Evolutionary conservation across 306 rosid genomes (phyloP), one percentile per base, ranked within the genome.

Genomic region (Castanospermum australe): DNA sequence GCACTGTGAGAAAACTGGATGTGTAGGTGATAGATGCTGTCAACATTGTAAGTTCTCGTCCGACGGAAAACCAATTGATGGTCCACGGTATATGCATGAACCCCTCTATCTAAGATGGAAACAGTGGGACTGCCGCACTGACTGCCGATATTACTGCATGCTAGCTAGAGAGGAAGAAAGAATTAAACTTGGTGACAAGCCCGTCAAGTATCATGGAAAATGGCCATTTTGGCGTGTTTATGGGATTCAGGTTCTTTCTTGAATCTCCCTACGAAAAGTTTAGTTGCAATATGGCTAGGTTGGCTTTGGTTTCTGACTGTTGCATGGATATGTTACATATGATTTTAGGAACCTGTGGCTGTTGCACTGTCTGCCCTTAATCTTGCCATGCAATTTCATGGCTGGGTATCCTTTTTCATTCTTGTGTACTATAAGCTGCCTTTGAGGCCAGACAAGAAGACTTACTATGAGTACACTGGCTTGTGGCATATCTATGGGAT

Each of bases 41-140:
- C 99, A 93, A 61, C 97, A 95, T 82, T 95, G 98, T 88, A 93
- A 95, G 86, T 95, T 95, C 83, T 91, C 99, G 59, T 95, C 98
- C n/a, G 97, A 95, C 78, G 99, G 98, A 78, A 91, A 93, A 78
- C 92, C 99, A 57, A 83, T 95, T 61, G 98, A 93, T 87, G 99
- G 98, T 80, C 98, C 97, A 5, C 93, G 99, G 99, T 95, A 95
- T 86, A 86, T 91, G 86, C 98, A 95, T 48, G 99, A 95, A 60
- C 99, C 99, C 41, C 90, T 93, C 41, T 95, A 93, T 69, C 73
- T 92, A 81, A 86, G 90, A 66, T 95, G 98, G 99, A 95, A 95
- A 84, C 99, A 89, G 78, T 95, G 99, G 98, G 99, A 95, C 77
- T 95, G 99, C 81, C 90, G 86, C 51, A 90, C 92, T 22, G 99